Base-by-base conservation (phyloP, 2,329 filamentous ascomycete species). In the Cladosporium sp. region DNA sequence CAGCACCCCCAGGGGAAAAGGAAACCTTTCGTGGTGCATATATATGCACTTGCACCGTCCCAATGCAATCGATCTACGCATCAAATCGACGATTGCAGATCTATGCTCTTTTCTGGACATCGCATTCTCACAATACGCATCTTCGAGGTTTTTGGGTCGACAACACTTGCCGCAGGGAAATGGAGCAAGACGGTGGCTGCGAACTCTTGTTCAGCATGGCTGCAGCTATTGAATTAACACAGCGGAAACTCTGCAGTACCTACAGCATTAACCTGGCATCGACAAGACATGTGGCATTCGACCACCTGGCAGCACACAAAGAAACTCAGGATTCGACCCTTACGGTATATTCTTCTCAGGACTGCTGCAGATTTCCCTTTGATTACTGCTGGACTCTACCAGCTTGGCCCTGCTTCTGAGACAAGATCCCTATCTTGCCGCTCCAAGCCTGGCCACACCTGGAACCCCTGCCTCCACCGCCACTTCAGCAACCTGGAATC, bases 81-180 rank as follows among this genome's bases (percentile, higher is more conserved):
- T 24, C 34, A 20, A 39, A 47, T 47, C 43, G 43, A 47, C 43
- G 43, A 47, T 47, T 47, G 43, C 43, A 47, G 43, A 47, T 47
- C 43, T 39, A 15, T 47, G 7, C 36, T 8, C 9, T 11, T 4
- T 38, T 38, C 4, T 38, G 36, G 36, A 19, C 18, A 38, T 38
- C 36, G 15, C 36, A 38, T 38, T 38, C 6, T 38, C 19, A 15
- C 36, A 38, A 38, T n/a, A 11, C 15, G 9, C 32, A 34, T 34
- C 32, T 15, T 34, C 32, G 12, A 34, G 32, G 18, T 18, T 12
- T 7, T 38, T 4, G 15, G 36, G 36, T n/a, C 15, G 36, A 38
- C 36, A 18, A 15, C 8, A 38, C n/a, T 38, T 34, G 12, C 5
- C 15, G 19, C 7, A 18, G 36, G n/a, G n/a, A 6, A 38, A 38